Evolutionary conservation across 306 rosid genomes (phyloP).

Genomic region (Acmispon strigosus): DNA sequence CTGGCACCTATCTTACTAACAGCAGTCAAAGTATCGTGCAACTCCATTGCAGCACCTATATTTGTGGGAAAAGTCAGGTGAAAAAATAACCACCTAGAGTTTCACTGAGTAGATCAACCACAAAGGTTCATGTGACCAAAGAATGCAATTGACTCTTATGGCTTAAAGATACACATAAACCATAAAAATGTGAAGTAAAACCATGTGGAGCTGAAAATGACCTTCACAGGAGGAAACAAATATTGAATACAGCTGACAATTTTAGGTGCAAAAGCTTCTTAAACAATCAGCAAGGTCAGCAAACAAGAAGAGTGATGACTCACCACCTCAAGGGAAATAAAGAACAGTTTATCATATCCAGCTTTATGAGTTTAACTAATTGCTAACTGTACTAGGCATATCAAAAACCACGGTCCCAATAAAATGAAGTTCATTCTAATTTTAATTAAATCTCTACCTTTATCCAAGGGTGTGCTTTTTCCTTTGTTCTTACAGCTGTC

Average conservation of each 20-base stretch:
- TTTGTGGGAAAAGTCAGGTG: slow-evolving; percentile 17
- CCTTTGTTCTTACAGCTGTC: slow-evolving; percentile 41
- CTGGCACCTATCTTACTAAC: slow-evolving; percentile 32
- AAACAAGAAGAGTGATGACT: neutral
- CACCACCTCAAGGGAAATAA: neutral
- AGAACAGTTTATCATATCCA: neutral
- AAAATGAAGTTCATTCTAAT: slow-evolving; percentile 3
- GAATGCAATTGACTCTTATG: neutral
- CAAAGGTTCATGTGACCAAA: neutral
- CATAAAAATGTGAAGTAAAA: slow-evolving; percentile 1
- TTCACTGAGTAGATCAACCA: slow-evolving; percentile 21
- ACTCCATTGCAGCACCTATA: slow-evolving; percentile 40
- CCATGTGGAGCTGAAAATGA: slow-evolving; percentile 6
- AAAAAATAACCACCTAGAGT: slow-evolving; percentile 21
- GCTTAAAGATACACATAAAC: slow-evolving; percentile 8
- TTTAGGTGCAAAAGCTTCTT: slow-evolving; percentile 2
- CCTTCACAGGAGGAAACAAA: neutral
- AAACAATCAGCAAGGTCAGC: neutral
- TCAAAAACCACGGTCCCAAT: neutral
- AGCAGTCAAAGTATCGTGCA: slow-evolving; percentile 24
- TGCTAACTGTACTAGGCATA: neutral
- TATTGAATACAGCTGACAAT: neutral
- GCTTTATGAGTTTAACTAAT: neutral
- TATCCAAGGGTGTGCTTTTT: slow-evolving; percentile 32
- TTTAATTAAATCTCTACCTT: slow-evolving; percentile 42